phyloP scores from a whole-genome alignment of 2,329 filamentous ascomycete genomes.

The Furcasterigmium sp. region DNA sequence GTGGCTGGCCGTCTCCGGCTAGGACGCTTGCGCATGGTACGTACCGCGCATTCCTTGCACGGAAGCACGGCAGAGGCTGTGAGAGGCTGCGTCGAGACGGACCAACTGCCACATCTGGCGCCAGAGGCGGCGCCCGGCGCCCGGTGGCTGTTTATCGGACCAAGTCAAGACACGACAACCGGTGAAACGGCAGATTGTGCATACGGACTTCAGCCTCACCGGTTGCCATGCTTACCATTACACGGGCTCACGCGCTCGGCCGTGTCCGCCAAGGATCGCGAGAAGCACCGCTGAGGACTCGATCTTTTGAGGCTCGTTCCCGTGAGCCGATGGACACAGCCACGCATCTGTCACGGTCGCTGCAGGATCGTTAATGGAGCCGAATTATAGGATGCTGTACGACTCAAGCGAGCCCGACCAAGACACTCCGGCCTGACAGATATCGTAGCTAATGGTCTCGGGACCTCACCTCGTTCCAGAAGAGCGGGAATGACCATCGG shows the following conservation, averaged over 20 bases:
- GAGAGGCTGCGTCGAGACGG: neutral
- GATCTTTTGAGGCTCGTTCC: no score
- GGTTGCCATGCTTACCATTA: no score
- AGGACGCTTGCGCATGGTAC: neutral
- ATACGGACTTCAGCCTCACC: neutral
- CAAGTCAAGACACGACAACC: neutral
- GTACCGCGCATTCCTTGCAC: neutral
- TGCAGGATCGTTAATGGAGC: no score
- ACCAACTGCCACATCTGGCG: neutral
- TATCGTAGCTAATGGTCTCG: neutral
- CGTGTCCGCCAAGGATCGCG: no score
- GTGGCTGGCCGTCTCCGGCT: neutral
- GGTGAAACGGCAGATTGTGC: neutral
- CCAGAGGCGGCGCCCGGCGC: neutral
- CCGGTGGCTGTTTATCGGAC: neutral
- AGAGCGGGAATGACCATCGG: neutral
- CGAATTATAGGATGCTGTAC: no score
- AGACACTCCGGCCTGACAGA: neutral
- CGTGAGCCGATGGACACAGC: no score
- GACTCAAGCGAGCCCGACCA: neutral
- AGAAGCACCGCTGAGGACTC: no score
- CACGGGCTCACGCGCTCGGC: no score
- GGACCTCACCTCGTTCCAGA: neutral
- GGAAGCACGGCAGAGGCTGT: neutral
- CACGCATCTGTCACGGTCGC: no score